Conservation (phyloP, 2,329 filamentous ascomycete genomes). For the Colletotrichum spaethianum region DNA sequence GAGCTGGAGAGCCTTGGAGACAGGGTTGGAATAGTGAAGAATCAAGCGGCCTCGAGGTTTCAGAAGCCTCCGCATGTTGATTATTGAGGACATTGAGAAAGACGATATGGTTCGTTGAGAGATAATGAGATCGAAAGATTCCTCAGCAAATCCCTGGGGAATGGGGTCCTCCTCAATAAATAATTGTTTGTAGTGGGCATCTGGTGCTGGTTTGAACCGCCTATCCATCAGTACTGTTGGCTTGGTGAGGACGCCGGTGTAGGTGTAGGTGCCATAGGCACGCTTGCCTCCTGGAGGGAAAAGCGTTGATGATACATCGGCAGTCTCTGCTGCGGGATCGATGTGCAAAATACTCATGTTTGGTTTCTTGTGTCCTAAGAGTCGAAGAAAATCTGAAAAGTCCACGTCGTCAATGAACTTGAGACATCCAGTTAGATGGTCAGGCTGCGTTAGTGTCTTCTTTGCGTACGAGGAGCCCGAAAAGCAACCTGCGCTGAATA, state of each 20-base stretch:
- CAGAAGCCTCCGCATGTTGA: constrained; percentile 28
- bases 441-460: not conserved
- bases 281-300: not conserved
- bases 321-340: not conserved
- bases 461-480: not conserved
- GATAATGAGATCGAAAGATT: constrained; percentile 49
- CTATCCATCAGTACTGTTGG: constrained; percentile 25
- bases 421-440: not conserved
- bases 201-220: not conserved
- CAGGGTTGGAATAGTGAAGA: constrained; percentile 12
- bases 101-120: not conserved
- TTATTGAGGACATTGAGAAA: not conserved
- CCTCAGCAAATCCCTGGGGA: constrained; percentile 37
- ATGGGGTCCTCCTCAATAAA: constrained; percentile 50
- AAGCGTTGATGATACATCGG: not conserved
- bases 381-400: constrained; percentile 8
- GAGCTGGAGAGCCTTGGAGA: constrained; percentile 10
- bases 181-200: constrained; percentile 18
- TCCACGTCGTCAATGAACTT: constrained; percentile 11
- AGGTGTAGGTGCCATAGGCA: constrained; percentile 43
- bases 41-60: constrained; percentile 15
- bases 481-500: constrained; percentile 5
- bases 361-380: constrained; percentile 46
- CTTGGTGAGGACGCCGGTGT: constrained; percentile 46
- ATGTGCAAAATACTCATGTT: constrained; percentile 34